Evolutionary conservation across 179 eudicot species (phyloP).

Genomic region (Silene vulgaris): DNA sequence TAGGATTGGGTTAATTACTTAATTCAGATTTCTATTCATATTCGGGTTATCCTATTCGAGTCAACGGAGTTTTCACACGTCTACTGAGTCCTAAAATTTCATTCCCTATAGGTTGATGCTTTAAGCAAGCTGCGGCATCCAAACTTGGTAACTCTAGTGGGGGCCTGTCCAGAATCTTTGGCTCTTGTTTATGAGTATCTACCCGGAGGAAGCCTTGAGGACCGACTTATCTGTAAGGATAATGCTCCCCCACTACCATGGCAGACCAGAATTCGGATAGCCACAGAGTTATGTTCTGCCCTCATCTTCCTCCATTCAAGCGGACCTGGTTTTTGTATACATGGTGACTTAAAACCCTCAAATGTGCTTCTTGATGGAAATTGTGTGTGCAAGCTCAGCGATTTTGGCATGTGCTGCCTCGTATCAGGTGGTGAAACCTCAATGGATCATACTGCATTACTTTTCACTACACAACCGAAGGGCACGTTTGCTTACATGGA

Average conservation of each 20-base stretch:
- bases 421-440: conserved; percentile 26
- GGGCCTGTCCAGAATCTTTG: conserved; percentile 65
- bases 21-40: no score
- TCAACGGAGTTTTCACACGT: no score
- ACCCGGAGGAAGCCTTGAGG: conserved; percentile 85
- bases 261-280: conserved; percentile 73
- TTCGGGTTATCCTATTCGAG: no score
- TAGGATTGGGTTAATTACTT: no score
- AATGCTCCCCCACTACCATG: conserved; percentile 66
- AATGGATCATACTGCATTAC: conserved; percentile 20
- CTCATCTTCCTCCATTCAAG: conserved; percentile 73
- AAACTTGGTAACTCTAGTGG: conserved; percentile 68
- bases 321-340: conserved; percentile 52
- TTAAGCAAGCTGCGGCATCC: conserved; percentile 80
- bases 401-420: conserved; percentile 60
- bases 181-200: conserved; percentile 70
- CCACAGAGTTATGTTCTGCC: conserved; percentile 68
- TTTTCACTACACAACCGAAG: conserved; percentile 47
- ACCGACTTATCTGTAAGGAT: conserved; percentile 63
- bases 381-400: conserved; percentile 61
- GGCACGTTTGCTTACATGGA: conserved; percentile 64
- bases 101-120: conserved; percentile 49
- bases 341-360: conserved; percentile 64
- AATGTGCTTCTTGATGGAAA: conserved; percentile 62
- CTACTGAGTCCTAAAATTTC: not conserved